Evolutionary conservation across 371 early-diverging fungal genomes (phyloP).

Genomic region (Neoconidiobolus thromboides): DNA sequence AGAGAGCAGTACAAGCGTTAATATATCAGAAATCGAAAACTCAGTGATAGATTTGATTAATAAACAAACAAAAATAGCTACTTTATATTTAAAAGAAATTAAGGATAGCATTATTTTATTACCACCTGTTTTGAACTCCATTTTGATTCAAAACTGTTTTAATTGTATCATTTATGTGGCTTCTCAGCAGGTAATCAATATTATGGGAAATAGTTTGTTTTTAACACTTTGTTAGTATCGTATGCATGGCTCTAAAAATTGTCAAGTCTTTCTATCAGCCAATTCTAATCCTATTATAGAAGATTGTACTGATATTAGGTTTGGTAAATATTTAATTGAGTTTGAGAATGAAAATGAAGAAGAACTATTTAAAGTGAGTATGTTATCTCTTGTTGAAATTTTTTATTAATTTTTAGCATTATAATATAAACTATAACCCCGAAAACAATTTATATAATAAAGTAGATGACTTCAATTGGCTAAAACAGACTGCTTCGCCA

Average conservation of each 20-base stretch:
- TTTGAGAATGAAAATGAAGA: background rate
- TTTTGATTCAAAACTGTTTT: background rate
- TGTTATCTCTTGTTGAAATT: too few relatives aligned
- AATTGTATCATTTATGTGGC: background rate
- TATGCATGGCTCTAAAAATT: background rate
- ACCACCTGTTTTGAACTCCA: background rate
- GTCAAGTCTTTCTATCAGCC: background rate
- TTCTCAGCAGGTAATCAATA: constrained; percentile 1
- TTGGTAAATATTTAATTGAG: background rate
- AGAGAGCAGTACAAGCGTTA: too few relatives aligned
- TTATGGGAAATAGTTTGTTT: too few relatives aligned
- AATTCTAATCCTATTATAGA: background rate
- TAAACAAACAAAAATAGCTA: background rate
- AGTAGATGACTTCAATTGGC: constrained; percentile 1
- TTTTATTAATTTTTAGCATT: too few relatives aligned
- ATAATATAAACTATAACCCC: too few relatives aligned
- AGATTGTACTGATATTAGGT: background rate
- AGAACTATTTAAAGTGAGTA: background rate
- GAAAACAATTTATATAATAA: background rate
- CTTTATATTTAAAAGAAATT: background rate
- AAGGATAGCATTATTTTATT: background rate
- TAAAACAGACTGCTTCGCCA: constrained; percentile 1
- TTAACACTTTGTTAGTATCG: background rate
- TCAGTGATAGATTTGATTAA: too few relatives aligned
- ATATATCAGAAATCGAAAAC: too few relatives aligned